Evolutionary conservation across 495 filamentous ascomycete species (phyloP).

Genomic region (Penicillium coffeae): DNA sequence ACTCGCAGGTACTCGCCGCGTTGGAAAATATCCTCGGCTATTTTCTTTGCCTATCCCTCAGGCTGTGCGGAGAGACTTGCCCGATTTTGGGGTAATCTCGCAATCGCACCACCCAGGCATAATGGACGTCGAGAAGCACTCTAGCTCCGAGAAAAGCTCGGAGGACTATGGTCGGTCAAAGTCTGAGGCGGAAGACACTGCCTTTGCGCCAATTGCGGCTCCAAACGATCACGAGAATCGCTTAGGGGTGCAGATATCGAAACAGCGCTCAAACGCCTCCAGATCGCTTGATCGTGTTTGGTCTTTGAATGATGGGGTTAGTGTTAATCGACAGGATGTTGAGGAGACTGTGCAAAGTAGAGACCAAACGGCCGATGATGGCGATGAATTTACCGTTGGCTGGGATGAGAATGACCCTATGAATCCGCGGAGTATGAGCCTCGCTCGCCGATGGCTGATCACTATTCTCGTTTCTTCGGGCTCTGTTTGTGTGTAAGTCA

Average conservation of each 20-base stretch:
- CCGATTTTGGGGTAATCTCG: not conserved
- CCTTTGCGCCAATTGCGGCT: slow-evolving; percentile 27
- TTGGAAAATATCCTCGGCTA: too few species aligned
- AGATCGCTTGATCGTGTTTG: slow-evolving; percentile 38
- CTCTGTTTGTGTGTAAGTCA: slow-evolving; percentile 78
- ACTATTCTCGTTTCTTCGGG: slow-evolving; percentile 65
- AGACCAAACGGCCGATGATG: slow-evolving; percentile 12
- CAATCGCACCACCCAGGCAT: slow-evolving; percentile 4
- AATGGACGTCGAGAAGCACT: slow-evolving; percentile 1
- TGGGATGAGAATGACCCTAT: slow-evolving; percentile 74
- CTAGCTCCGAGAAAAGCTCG: slow-evolving; percentile 1
- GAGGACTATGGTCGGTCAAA: slow-evolving; percentile 11
- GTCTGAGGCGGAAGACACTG: slow-evolving; percentile 16
- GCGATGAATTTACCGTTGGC: slow-evolving; percentile 54
- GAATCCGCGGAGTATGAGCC: slow-evolving; percentile 68
- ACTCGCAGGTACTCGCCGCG: too few species aligned
- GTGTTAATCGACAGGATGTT: slow-evolving; percentile 34
- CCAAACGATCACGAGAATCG: slow-evolving; percentile 12
- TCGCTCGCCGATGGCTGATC: slow-evolving; percentile 72
- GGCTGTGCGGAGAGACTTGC: too few species aligned
- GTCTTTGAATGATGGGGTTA: slow-evolving; percentile 62
- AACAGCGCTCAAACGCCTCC: slow-evolving; percentile 19
- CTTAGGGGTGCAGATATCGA: slow-evolving; percentile 12
- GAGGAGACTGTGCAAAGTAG: slow-evolving; percentile 16
- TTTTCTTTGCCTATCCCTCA: too few species aligned